Conservation (phyloP, 306 rosid genomes). For the Quercus glauca region DNA sequence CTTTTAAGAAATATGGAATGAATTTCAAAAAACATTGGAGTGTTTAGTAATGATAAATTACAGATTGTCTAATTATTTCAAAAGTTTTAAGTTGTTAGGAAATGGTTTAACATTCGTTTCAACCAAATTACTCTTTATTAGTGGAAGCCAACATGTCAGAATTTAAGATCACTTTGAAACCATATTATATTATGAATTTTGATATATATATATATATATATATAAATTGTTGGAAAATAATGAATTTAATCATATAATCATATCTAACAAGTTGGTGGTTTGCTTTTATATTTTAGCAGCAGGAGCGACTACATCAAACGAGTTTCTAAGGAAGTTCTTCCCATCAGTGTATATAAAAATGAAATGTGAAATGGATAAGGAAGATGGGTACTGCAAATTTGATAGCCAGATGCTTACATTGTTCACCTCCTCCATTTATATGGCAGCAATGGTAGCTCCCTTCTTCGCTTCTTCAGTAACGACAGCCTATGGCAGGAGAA, state of each 20-base stretch:
- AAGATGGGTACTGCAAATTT: slow-evolving; percentile 28
- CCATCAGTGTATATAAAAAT: slow-evolving; percentile 13
- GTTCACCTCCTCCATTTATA: slow-evolving; percentile 44
- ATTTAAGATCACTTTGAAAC: too few relatives aligned
- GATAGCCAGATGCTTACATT: slow-evolving; percentile 22
- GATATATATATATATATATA: too few relatives aligned
- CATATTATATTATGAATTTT: too few relatives aligned
- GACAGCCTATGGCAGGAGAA: slow-evolving; percentile 28
- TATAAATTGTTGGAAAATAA: too few relatives aligned
- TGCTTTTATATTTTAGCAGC: slow-evolving; percentile 16
- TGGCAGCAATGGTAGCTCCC: slow-evolving; percentile 40
- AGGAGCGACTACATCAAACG: slow-evolving; percentile 38
- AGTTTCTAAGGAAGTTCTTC: slow-evolving; percentile 24
- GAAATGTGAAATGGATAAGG: neutral
- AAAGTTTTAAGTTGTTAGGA: too few relatives aligned
- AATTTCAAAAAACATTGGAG: too few relatives aligned
- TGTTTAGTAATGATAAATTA: too few relatives aligned
- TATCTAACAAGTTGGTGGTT: neutral
- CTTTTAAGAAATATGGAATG: too few relatives aligned
- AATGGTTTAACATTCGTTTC: too few relatives aligned
- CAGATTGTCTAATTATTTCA: too few relatives aligned
- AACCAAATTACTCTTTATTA: too few relatives aligned
- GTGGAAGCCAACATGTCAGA: too few relatives aligned
- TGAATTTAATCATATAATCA: neutral
- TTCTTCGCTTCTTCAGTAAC: slow-evolving; percentile 39